These are phyloP conservation scores for Dioszegia crocea DNA, from an alignment of 768 basidiomycete species.

Conservation along the genomic window DNA sequence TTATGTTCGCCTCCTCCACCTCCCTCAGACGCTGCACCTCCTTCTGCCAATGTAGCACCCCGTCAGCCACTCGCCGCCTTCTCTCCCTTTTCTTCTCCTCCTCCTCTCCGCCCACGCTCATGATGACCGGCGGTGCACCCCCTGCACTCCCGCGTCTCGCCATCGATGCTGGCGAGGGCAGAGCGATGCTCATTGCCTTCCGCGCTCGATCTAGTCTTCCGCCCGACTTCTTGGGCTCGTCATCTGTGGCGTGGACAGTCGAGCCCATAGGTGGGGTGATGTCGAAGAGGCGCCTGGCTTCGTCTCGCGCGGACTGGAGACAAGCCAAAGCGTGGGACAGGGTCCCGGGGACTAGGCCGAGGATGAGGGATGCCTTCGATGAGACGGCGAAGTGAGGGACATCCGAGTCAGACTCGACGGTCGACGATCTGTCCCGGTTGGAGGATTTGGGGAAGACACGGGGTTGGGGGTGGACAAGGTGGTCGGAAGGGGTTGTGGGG, in stretches of 20 bases:
- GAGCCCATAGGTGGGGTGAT: background rate
- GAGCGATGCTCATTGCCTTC: slow-evolving; percentile 13
- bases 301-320: slow-evolving; percentile 40
- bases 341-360: slow-evolving; percentile 39
- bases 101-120: slow-evolving; percentile 32
- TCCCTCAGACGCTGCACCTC: slow-evolving; percentile 32
- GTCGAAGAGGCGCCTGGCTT: slow-evolving; percentile 19
- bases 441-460: background rate
- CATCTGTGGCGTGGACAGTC: background rate
- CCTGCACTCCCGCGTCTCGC: background rate
- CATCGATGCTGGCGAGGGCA: background rate
- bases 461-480: background rate
- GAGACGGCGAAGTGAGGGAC: slow-evolving; percentile 22
- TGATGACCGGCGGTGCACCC: slow-evolving; percentile 18
- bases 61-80: slow-evolving; percentile 38
- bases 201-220: slow-evolving; percentile 13
- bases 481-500: slow-evolving; percentile 28
- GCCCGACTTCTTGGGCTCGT: background rate
- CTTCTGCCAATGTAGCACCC: slow-evolving; percentile 43
- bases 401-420: slow-evolving; percentile 1
- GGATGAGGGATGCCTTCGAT: slow-evolving; percentile 32
- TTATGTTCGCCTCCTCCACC: slow-evolving; percentile 8
- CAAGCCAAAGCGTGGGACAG: slow-evolving; percentile 34
- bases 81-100: slow-evolving; percentile 39
- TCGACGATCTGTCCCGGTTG: background rate